Conservation (phyloP, 139 green algal genomes). For the Pleodorina starrii region DNA sequence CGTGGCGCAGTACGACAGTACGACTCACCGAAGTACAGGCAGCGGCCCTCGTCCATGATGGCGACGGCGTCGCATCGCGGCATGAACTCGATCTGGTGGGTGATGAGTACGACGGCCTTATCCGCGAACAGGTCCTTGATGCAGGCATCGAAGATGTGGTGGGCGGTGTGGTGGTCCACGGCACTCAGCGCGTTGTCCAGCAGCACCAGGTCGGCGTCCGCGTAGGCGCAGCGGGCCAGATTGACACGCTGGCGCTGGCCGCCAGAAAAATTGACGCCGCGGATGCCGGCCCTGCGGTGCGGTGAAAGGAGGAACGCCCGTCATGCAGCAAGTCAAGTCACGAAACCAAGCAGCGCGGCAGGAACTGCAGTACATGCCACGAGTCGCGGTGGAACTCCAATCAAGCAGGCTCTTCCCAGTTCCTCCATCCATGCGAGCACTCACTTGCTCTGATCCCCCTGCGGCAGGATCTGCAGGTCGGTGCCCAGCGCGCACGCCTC, state of each 20-base stretch:
- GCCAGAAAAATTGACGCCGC: no score
- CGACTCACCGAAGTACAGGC: slow-evolving; percentile 66
- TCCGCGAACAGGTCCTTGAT: no score
- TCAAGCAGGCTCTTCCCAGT: no score
- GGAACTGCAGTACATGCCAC: no score
- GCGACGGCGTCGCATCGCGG: slow-evolving; percentile 66
- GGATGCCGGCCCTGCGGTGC: slow-evolving; percentile 67
- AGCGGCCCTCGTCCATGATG: slow-evolving; percentile 71
- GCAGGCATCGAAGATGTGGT: slow-evolving; percentile 64
- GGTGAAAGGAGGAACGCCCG: no score
- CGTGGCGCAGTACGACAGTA: not conserved
- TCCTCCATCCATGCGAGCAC: no score
- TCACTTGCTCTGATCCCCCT: slow-evolving; percentile 60
- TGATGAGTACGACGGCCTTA: slow-evolving; percentile 64
- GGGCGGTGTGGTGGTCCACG: slow-evolving; percentile 68
- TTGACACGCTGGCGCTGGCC: slow-evolving; percentile 71
- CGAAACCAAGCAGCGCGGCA: no score
- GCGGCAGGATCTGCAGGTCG: slow-evolving; percentile 72
- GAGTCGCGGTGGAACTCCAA: no score
- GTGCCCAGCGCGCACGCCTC: slow-evolving; percentile 67
- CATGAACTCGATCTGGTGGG: slow-evolving; percentile 71
- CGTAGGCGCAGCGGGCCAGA: no score
- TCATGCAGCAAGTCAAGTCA: no score
- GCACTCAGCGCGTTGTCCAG: slow-evolving; percentile 73
- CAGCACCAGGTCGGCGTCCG: slow-evolving; percentile 65